phyloP scores from a whole-genome alignment of 2,329 filamentous ascomycete genomes.

The Venturiaceae sp. region DNA sequence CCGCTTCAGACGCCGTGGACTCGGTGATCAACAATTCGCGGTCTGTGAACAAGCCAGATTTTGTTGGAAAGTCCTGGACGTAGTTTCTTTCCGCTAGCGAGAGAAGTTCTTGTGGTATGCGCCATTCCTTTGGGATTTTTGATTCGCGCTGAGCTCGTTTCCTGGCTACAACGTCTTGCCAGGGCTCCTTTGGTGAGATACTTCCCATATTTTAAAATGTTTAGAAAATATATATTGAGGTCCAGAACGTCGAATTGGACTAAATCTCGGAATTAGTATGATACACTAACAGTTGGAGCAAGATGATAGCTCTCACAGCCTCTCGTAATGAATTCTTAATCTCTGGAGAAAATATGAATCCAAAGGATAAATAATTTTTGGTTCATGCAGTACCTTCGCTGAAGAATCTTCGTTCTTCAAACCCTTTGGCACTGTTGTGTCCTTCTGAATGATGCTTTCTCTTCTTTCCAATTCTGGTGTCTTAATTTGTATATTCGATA shows the following conservation, averaged over 20 bases:
- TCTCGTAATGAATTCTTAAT: no score
- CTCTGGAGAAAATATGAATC: no score
- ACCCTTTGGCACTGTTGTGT: no score
- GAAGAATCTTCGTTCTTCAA: no score
- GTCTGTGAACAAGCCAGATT: conserved; percentile 43
- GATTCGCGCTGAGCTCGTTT: conserved; percentile 13
- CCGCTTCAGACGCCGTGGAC: conserved; percentile 47
- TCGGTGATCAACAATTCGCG: conserved; percentile 52
- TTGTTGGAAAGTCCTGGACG: conserved; percentile 26
- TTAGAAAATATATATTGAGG: no score
- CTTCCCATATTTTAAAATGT: neutral
- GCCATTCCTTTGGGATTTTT: conserved; percentile 49
- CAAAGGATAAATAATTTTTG: no score
- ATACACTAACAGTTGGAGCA: no score
- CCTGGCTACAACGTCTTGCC: neutral
- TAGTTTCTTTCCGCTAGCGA: conserved; percentile 32
- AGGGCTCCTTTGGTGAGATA: neutral
- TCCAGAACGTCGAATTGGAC: neutral
- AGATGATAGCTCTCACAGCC: no score
- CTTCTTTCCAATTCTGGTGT: no score
- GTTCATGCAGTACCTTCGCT: no score
- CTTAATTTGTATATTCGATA: no score
- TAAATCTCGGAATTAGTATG: neutral
- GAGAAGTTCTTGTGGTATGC: conserved; percentile 36
- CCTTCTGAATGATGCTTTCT: no score